Conservation (phyloP, 2,329 filamentous ascomycete species). For the Endoconidiophora polonica region DNA sequence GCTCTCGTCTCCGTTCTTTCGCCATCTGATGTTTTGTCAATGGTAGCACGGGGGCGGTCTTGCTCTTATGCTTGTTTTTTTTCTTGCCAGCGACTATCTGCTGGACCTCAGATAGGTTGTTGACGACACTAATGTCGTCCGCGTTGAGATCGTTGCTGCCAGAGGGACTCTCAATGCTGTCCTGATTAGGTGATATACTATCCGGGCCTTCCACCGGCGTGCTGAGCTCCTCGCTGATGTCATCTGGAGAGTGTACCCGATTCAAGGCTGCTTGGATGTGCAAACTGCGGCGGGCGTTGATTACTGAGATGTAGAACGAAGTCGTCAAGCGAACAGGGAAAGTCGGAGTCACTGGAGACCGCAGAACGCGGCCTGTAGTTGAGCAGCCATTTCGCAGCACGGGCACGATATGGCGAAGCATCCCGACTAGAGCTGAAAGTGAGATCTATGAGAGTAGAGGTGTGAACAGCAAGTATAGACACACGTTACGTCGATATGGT, state of each 20-base stretch:
- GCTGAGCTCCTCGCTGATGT: constrained; percentile 3
- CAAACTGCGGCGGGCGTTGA: neutral
- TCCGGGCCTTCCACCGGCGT: no score
- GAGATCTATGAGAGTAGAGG: neutral
- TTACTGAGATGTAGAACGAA: neutral
- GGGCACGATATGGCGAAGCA: constrained; percentile 13
- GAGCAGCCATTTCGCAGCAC: constrained; percentile 10
- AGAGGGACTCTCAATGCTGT: no score
- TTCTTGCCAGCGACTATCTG: neutral
- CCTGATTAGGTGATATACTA: no score
- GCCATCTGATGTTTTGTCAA: neutral
- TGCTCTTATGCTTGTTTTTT: neutral
- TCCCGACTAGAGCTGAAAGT: neutral
- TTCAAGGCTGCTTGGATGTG: neutral
- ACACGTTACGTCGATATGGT: no score
- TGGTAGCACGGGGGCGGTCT: neutral
- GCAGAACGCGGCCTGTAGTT: neutral
- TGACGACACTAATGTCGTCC: no score
- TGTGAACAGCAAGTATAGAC: neutral
- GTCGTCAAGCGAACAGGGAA: neutral
- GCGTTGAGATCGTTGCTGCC: no score
- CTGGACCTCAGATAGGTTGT: neutral
- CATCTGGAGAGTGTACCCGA: constrained; percentile 8
- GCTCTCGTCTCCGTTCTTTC: neutral
- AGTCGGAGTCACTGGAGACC: neutral